Evolutionary conservation across 345 rosid species (phyloP).

Genomic region (Turnera subulata): DNA sequence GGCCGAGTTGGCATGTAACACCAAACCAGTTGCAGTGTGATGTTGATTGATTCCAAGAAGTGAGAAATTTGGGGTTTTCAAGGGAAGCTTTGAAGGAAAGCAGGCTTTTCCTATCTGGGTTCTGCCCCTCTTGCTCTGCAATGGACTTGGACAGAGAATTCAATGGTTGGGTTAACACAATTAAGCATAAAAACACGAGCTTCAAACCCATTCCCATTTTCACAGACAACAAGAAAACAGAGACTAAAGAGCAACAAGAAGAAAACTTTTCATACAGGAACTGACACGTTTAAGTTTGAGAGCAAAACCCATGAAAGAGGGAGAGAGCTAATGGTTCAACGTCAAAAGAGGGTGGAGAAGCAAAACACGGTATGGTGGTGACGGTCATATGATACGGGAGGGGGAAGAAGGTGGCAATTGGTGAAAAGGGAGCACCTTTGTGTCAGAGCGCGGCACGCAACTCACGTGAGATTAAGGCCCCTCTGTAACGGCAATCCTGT

Average conservation of each 20-base stretch:
- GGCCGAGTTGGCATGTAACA: constrained; percentile 46
- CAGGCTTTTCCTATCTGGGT: constrained; percentile 39
- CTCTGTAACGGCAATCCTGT: constrained; percentile 27
- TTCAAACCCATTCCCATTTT: constrained; percentile 21
- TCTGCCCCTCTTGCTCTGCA: constrained; percentile 7
- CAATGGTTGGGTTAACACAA: constrained; percentile 12
- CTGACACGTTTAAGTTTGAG: not conserved
- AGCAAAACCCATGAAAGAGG: not conserved
- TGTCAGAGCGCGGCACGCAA: constrained; percentile 34
- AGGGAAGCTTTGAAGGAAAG: constrained; percentile 49
- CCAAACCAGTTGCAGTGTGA: constrained; percentile 72
- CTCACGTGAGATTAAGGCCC: constrained; percentile 46
- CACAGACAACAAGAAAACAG: not conserved
- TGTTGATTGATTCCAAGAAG: constrained; percentile 56
- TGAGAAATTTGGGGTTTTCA: constrained; percentile 33
- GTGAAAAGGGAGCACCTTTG: not conserved
- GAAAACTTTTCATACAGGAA: not conserved
- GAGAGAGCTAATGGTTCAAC: not conserved
- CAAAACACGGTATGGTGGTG: not conserved
- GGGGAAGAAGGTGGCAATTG: constrained; percentile 11
- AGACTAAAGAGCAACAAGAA: not conserved
- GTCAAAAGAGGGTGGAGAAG: not conserved
- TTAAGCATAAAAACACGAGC: constrained; percentile 16
- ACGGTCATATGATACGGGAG: not conserved
- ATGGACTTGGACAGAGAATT: constrained; percentile 16